Conservation (phyloP, 73 alveolate genomes). For the Durusdinium trenchii region DNA sequence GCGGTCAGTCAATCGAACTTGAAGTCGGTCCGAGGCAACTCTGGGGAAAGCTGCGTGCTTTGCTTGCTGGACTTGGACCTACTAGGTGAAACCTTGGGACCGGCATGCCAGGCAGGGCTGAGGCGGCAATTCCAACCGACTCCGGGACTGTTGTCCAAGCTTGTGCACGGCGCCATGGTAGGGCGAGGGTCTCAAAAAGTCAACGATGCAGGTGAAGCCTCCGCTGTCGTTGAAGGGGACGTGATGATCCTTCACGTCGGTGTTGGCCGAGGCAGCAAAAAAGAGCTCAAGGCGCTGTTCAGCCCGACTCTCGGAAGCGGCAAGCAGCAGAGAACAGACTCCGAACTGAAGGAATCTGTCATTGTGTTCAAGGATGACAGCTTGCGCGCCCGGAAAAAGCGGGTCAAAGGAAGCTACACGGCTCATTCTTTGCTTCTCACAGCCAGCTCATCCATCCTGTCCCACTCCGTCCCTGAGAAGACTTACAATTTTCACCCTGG, state of each 20-base stretch:
- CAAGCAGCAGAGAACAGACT: background rate
- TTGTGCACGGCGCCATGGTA: conserved; percentile 25
- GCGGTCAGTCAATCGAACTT: background rate
- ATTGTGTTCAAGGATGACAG: background rate
- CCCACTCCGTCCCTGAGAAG: background rate
- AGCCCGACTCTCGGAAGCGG: background rate
- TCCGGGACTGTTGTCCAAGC: background rate
- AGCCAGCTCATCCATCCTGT: background rate
- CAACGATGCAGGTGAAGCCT: background rate
- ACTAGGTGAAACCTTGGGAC: conserved; percentile 3
- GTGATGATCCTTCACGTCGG: background rate
- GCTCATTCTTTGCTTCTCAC: background rate
- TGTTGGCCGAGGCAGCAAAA: background rate
- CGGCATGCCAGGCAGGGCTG: background rate
- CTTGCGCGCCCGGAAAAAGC: conserved; percentile 10
- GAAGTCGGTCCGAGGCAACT: background rate
- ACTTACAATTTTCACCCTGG: background rate
- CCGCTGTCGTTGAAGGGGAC: background rate
- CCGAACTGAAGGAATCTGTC: background rate
- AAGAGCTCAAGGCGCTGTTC: background rate
- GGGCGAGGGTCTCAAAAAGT: background rate
- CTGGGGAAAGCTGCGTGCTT: background rate
- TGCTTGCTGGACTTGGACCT: background rate
- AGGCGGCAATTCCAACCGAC: background rate
- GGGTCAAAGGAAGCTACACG: background rate